A percentile compares a stretch with the other conserved stretches of the same genome.
These are phyloP conservation scores for Dictyostelium purpureum DNA, from an alignment of 78 protist genomes.

Conservation along the genomic window DNA sequence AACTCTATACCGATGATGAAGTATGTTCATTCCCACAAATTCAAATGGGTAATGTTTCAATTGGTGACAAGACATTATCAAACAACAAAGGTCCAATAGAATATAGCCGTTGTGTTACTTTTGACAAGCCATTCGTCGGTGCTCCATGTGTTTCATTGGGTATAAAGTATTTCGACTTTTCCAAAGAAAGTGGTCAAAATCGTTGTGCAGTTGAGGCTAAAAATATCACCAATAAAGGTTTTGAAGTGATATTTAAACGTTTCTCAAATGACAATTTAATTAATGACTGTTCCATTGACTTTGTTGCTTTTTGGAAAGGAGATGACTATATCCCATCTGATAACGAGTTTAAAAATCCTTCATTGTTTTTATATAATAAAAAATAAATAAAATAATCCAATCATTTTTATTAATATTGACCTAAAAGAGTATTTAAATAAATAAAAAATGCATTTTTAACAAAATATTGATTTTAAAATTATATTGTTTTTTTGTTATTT, in stretches of 20 bases:
- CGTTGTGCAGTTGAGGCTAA: neutral
- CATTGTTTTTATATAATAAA: neutral
- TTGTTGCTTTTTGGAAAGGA: neutral
- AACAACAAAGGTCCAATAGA: neutral
- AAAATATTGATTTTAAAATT: too few species aligned
- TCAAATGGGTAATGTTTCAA: neutral
- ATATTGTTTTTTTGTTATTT: too few species aligned
- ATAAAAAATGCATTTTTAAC: too few species aligned
- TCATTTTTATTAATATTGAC: too few species aligned
- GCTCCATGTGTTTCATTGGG: neutral
- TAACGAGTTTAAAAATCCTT: neutral
- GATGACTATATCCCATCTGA: neutral
- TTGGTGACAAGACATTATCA: neutral
- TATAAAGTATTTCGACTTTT: neutral
- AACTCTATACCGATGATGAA: neutral
- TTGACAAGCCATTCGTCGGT: neutral
- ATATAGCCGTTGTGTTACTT: neutral
- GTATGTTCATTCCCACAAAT: neutral
- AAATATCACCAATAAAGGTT: neutral
- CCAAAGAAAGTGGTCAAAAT: neutral
- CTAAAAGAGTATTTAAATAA: too few species aligned
- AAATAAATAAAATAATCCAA: too few species aligned
- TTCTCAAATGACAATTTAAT: neutral
- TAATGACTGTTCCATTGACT: neutral
- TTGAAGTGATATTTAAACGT: neutral